Evolutionary conservation across 495 filamentous ascomycete species (phyloP), one percentile per base, ranked within the genome.

Genomic region (Letharia columbiana): DNA sequence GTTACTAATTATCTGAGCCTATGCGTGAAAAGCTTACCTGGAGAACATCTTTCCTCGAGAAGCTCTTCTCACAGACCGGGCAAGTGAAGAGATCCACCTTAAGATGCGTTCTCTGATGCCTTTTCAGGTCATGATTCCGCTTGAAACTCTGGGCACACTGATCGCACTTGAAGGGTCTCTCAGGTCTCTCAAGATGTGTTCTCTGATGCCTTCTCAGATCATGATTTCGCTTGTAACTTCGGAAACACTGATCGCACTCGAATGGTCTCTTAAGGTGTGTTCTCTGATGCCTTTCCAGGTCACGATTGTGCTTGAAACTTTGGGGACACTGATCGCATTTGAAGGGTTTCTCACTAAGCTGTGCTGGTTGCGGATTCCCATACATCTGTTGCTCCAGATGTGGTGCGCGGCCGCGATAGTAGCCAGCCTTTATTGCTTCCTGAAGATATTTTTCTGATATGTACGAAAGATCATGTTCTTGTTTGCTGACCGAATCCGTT

Each of bases 61-160:
- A 98, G 75, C 90, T 93, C 84, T 97, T 98, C 37, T 96, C 91
- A 72, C 95, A 98, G 70, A 90, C 86, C 12, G 75, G 81, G 72
- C 94, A 98, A 0, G 92, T 91, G 74, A 91, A 98, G 0, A 93
- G 94, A 80, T 98, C 97, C 59, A 96, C 89, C 0, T 91, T 89
- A 59, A 97, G 77, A 75, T 98, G 95, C 64, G 97, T 98, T 63
- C 91, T 79, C 75, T 96, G 95, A 71, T 98, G 94, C 52, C 94
- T 84, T 74, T 98, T 98, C 64, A 98, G 78, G 73, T 98, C 94
- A 72, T 97, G 93, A 64, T 98, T 98, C 11, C 94, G 82, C 73
- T 96, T 97, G 82, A 98, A 98, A 62, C 12, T 42, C 2, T 13
- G 7, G 12, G 41, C 6, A 15, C 41, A 42, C 41, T 42, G 41